phyloP scores from a whole-genome alignment of 345 rosid species.

The Noccaea caerulescens region DNA sequence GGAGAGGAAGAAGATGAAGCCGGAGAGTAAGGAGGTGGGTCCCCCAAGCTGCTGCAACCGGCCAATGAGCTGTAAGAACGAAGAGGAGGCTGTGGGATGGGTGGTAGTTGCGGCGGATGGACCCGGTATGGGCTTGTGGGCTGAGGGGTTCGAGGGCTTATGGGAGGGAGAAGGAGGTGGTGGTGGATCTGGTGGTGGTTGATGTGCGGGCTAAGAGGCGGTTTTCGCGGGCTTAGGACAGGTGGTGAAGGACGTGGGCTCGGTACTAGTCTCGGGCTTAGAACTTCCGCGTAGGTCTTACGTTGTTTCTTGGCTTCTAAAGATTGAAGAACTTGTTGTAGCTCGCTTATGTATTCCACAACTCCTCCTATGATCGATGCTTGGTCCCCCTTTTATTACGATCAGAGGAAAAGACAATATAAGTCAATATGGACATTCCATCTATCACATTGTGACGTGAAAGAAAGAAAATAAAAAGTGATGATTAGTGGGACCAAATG shows the following conservation, averaged over 20 bases:
- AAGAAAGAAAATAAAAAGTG: conserved; percentile 12
- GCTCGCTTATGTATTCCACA: conserved; percentile 89
- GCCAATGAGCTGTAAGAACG: conserved; percentile 39
- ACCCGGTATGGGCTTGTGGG: conserved; percentile 69
- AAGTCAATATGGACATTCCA: conserved; percentile 25
- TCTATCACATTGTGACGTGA: conserved; percentile 27
- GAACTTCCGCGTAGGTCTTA: conserved; percentile 81
- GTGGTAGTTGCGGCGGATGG: conserved; percentile 50
- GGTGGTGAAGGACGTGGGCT: conserved; percentile 66
- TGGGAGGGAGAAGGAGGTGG: conserved; percentile 58
- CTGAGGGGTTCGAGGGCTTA: conserved; percentile 86
- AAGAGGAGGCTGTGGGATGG: conserved; percentile 53
- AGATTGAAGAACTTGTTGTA: conserved; percentile 88
- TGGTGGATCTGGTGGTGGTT: conserved; percentile 48
- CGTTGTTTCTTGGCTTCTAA: conserved; percentile 94
- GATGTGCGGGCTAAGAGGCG: conserved; percentile 71
- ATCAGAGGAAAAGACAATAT: conserved; percentile 9
- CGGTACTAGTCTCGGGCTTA: conserved; percentile 70
- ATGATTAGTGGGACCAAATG: conserved; percentile 42
- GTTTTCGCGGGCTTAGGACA: conserved; percentile 48
- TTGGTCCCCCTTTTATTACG: conserved; percentile 79
- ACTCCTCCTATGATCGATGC: conserved; percentile 99
- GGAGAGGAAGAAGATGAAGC: conserved; percentile 63
- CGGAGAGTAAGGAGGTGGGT: conserved; percentile 50
- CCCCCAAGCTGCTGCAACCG: conserved; percentile 46